Evolutionary conservation across 768 basidiomycete species (phyloP), one percentile per base, ranked within the genome.

Genomic region (Hygrocybe punicea): DNA sequence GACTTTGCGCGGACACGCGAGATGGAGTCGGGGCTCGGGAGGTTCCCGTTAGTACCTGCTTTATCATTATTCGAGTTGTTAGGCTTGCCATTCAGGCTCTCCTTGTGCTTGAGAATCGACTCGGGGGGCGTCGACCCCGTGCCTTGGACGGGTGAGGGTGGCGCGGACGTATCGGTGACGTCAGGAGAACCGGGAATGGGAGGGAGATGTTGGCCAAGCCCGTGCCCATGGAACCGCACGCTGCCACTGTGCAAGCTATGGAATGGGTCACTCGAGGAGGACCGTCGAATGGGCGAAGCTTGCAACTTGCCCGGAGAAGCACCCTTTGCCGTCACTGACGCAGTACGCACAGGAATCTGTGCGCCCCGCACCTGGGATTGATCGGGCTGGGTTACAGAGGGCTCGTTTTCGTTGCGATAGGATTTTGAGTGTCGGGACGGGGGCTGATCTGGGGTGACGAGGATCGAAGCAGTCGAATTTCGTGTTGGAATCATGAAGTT

Each of bases 161-260:
- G 81, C 16, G 75, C 69, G 44, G 87, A 84, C 40, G 74, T 78
- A 48, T 89, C 87, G 29, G 85, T 84, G 11, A 74, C 67, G 62
- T 84, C 84, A 1, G 85, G 86, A 45, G 89, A 91, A 42, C 83
- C 83, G 51, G 85, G 85, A 51, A 87, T 86, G 23, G 85, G 83
- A 25, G 84, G 78, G 35, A 87, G 74, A 53, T 84, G 77, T 34
- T 76, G 72, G 33, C 70, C 68, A 44, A 71, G 63, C 21, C 67
- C 62, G 57, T 70, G 73, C 34, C 47, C 45, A 29, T 56, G 55
- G 37, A 60, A 47, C n/a, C 54, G 48, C 37, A 40, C 44, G 24
- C 36, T 49, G 40, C 44, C 16, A 7, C 17, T 23, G 14, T 53
- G n/a, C 4, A 8, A 21, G 11, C 35, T 44, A 39, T 57, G 56